Percentiles rank a stretch among this genome's conserved stretches.
These are phyloP conservation scores for Ogataea hybrid DNA, from an alignment of 1,139 yeast species.

Conservation along the genomic window DNA sequence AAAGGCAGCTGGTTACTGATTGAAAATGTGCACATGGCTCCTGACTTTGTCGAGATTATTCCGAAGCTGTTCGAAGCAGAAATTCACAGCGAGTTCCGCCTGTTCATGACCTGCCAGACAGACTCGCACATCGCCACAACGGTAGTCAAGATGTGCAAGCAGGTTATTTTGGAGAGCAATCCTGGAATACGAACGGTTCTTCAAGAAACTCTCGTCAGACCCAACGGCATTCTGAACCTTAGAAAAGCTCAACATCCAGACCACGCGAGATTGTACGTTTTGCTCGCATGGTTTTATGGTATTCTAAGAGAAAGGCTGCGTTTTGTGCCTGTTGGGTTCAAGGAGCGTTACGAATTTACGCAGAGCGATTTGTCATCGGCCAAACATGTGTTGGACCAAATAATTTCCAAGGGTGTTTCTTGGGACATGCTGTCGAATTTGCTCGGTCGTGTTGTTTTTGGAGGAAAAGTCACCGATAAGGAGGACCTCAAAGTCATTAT, in stretches of 20 bases:
- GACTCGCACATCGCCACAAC: conserved; percentile 51
- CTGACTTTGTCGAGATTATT: conserved; percentile 56
- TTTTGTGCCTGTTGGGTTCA: conserved; percentile 63
- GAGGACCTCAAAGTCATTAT: conserved; percentile 41
- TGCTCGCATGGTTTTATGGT: conserved; percentile 71
- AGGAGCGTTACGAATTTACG: conserved; percentile 62
- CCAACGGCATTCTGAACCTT: conserved; percentile 39
- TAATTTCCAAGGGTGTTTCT: conserved; percentile 43
- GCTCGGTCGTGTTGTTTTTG: conserved; percentile 60
- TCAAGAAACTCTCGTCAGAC: conserved; percentile 33
- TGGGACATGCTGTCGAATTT: conserved; percentile 55
- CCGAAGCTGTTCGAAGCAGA: conserved; percentile 43
- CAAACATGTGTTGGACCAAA: conserved; percentile 41
- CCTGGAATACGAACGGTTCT: conserved; percentile 52
- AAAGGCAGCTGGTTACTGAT: conserved; percentile 67
- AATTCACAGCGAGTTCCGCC: conserved; percentile 38
- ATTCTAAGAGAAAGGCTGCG: conserved; percentile 57
- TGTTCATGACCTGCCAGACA: conserved; percentile 62
- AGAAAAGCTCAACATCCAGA: conserved; percentile 40
- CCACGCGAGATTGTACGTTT: conserved; percentile 47
- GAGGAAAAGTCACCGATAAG: conserved; percentile 62
- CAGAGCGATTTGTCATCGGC: conserved; percentile 71
- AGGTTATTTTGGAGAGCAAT: conserved; percentile 57
- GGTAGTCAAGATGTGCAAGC: conserved; percentile 49
- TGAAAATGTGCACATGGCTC: conserved; percentile 77